Evolutionary conservation across 441 rosid species (phyloP), one percentile per base, ranked within the genome.

Genomic region (Mallotus japonicus): DNA sequence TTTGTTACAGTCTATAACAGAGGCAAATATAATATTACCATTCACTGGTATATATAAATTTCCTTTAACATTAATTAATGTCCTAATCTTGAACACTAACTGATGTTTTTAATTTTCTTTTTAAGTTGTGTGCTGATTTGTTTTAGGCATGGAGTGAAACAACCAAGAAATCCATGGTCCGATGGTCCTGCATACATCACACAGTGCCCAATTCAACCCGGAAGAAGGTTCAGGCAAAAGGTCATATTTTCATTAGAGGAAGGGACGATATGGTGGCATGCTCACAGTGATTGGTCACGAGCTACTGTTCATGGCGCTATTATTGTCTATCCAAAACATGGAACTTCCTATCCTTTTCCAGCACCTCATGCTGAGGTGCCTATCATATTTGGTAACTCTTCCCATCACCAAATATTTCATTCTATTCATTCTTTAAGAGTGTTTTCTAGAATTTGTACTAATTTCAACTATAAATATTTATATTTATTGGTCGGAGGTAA

Each of bases 181-280:
- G 92, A 88, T 32, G 95, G 95, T 65, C 91, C 95, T 0, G 89
- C 75, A 28, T 74, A 87, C 54, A 72, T 88, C 8, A 87, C 91
- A 13, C 91, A 90, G 1, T 88, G 92, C 49, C 85, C 91, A 0
- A 85, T 88, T 8, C 77, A 77, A 62, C 87, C 90, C 2, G 83
- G 95, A 34, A 44, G 70, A 3, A 85, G 77, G 13, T 88, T 89
- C 66, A 75, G 50, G 4, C 79, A 89, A n/a, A 58, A 86, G 73
- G 76, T 91, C n/a, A 60, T 76, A 65, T 81, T 82, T 15, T 69
- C 76, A 8, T 15, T 6, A 0, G 92, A 86, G 63, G 89, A 86
- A 80, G 86, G 92, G 54, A 85, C 89, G 6, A 28, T 86, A 8
- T 90, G 96, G 96, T 90, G 96, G 96, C 96, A 90, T 22, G 93